Evolutionary conservation across 2,329 filamentous ascomycete genomes (phyloP).

Genomic region (Apiospora pterosperma): DNA sequence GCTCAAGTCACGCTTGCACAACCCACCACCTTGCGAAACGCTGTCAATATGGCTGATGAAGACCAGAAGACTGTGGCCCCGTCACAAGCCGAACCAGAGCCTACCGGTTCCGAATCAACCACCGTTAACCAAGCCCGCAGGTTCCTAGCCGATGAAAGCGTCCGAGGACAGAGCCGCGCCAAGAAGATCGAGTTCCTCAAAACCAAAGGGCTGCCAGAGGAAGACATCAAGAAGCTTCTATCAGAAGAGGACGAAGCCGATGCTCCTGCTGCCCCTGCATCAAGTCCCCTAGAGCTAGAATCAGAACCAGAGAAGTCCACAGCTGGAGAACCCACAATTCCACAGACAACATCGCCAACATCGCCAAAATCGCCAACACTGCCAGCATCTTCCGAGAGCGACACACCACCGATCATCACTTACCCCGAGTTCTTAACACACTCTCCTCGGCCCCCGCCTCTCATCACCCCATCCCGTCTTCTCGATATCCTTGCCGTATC

Average conservation of each 20-base stretch:
- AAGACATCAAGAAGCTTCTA: slow-evolving; percentile 68
- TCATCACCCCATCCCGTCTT: slow-evolving; percentile 59
- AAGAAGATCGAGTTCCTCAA: slow-evolving; percentile 75
- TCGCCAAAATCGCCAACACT: neutral
- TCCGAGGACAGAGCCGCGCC: slow-evolving; percentile 65
- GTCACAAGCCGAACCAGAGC: neutral
- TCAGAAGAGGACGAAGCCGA: slow-evolving; percentile 2
- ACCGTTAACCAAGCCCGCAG: slow-evolving; percentile 59
- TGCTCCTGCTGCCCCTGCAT: neutral
- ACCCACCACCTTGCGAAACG: neutral
- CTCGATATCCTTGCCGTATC: slow-evolving; percentile 58
- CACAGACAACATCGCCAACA: neutral
- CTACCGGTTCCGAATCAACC: neutral
- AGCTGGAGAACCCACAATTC: neutral
- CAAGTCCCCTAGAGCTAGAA: neutral
- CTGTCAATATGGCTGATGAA: neutral
- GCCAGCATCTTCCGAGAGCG: slow-evolving; percentile 21
- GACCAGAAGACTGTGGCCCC: neutral
- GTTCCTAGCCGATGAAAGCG: slow-evolving; percentile 73
- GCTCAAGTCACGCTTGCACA: neutral
- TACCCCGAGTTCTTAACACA: slow-evolving; percentile 68
- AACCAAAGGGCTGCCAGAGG: slow-evolving; percentile 67
- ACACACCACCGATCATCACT: slow-evolving; percentile 60
- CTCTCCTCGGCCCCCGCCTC: slow-evolving; percentile 51
- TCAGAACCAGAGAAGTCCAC: neutral